A percentile compares a stretch with the other conserved stretches of the same genome.
Evolutionary conservation across 331 rosid genomes (phyloP).

Genomic region (Pyracantha coccinea): DNA sequence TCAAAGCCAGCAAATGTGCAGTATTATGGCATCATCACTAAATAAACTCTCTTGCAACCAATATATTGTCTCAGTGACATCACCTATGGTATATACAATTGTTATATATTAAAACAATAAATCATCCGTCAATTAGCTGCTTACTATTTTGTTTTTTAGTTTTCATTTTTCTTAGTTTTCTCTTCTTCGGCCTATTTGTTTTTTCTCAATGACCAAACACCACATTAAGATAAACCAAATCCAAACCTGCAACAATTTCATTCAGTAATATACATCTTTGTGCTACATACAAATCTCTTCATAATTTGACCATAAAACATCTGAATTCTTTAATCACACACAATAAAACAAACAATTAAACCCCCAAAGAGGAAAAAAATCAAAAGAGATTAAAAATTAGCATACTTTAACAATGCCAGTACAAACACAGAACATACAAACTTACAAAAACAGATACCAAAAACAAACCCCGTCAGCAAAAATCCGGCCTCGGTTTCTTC

Average conservation of each 20-base stretch:
- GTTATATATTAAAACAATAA: neutral
- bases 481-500: conserved; percentile 44
- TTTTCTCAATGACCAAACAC: neutral
- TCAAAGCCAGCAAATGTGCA: too few species aligned
- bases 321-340: conserved; percentile 14
- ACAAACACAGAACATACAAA: conserved; percentile 7
- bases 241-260: conserved; percentile 8
- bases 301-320: neutral
- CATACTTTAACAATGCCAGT: neutral
- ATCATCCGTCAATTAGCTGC: neutral
- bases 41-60: neutral
- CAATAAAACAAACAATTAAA: neutral
- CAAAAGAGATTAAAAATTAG: neutral
- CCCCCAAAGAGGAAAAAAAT: neutral
- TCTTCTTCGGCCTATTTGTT: neutral
- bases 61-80: neutral
- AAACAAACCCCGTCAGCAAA: conserved; percentile 25
- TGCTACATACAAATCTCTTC: neutral
- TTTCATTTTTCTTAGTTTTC: neutral
- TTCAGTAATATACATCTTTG: neutral
- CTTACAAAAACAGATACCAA: neutral
- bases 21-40: too few species aligned
- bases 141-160: too few species aligned
- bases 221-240: conserved; percentile 2
- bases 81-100: neutral